Evolutionary conservation across 2,329 filamentous ascomycete species (phyloP).

Genomic region (Seiridium unicorne): DNA sequence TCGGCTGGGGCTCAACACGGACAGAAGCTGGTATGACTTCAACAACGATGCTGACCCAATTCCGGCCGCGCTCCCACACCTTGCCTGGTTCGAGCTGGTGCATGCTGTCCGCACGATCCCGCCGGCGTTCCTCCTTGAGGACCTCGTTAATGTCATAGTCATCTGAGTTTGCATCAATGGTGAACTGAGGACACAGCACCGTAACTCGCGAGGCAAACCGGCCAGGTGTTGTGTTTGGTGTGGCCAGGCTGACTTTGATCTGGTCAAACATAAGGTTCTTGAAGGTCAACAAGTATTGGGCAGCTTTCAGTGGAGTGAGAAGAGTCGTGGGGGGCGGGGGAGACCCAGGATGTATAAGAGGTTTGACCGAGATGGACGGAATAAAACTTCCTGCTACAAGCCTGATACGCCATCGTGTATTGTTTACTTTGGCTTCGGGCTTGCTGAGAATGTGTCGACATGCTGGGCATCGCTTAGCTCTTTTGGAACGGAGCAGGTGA

Average conservation of each 20-base stretch:
- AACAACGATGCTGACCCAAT: conserved; percentile 92
- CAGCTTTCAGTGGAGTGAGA: conserved; percentile 55
- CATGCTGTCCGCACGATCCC: conserved; percentile 33
- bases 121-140: conserved; percentile 55
- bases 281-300: conserved; percentile 85
- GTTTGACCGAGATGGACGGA: conserved; percentile 73
- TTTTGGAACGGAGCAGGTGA: conserved; percentile 82
- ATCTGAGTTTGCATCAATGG: conserved; percentile 90
- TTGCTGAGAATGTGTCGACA: conserved; percentile 96
- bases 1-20: conserved; percentile 33
- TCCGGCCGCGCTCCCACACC: conserved; percentile 90
- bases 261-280: conserved; percentile 93
- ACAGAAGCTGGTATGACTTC: conserved; percentile 75
- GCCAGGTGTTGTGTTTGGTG: conserved; percentile 75
- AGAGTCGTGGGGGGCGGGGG: conserved; percentile 16
- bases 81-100: conserved; percentile 83
- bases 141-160: conserved; percentile 85
- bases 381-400: conserved; percentile 87
- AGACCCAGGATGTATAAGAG: conserved; percentile 25
- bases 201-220: conserved; percentile 79
- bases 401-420: conserved; percentile 88
- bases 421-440: conserved; percentile 86
- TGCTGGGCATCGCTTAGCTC: conserved; percentile 86
- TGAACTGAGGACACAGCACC: conserved; percentile 90
- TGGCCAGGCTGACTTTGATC: conserved; percentile 83